A percentile compares a stretch with the other conserved stretches of the same genome.
These are phyloP conservation scores for Penicillium sumatraense DNA, from an alignment of 2,329 filamentous ascomycete species.

Conservation along the genomic window DNA sequence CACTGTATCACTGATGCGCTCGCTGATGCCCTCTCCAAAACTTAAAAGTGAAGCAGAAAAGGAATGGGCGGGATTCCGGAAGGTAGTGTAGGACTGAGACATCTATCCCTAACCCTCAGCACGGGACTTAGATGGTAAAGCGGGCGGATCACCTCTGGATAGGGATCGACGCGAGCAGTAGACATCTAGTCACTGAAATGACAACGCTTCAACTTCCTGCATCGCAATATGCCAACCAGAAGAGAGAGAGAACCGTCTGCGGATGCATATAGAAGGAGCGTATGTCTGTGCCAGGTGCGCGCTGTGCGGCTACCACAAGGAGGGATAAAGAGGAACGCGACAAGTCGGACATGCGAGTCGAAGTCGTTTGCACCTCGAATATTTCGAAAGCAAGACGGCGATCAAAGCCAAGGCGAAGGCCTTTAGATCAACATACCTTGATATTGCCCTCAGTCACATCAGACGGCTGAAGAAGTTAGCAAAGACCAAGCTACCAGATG, in stretches of 20 bases:
- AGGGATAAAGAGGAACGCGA: conserved; percentile 26
- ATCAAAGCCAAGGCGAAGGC: conserved; percentile 73
- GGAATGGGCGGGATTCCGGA: conserved; percentile 33
- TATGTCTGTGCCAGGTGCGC: conserved; percentile 35
- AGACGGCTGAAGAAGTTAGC: conserved; percentile 70
- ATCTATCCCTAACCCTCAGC: conserved; percentile 33
- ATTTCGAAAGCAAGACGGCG: conserved; percentile 60
- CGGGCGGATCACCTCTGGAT: conserved; percentile 55
- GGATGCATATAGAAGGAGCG: conserved; percentile 40
- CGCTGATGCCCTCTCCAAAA: conserved; percentile 51
- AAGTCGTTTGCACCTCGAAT: conserved; percentile 44
- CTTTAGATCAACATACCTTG: conserved; percentile 99
- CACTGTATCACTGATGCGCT: conserved; percentile 57
- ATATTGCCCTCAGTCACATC: conserved; percentile 97
- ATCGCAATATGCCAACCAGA: conserved; percentile 35
- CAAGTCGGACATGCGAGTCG: conserved; percentile 35
- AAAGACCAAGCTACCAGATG: conserved; percentile 16
- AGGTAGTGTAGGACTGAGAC: conserved; percentile 28
- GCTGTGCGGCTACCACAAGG: conserved; percentile 29
- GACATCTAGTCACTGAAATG: conserved; percentile 53
- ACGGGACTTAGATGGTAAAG: conserved; percentile 36
- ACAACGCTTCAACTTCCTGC: conserved; percentile 62
- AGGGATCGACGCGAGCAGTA: conserved; percentile 47
- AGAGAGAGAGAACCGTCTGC: conserved; percentile 21
- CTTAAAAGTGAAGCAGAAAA: conserved; percentile 25